Percentiles rank a stretch among this genome's conserved stretches.
Evolutionary conservation across 2,329 filamentous ascomycete species (phyloP).

Genomic region (Colletotrichum australisinense): DNA sequence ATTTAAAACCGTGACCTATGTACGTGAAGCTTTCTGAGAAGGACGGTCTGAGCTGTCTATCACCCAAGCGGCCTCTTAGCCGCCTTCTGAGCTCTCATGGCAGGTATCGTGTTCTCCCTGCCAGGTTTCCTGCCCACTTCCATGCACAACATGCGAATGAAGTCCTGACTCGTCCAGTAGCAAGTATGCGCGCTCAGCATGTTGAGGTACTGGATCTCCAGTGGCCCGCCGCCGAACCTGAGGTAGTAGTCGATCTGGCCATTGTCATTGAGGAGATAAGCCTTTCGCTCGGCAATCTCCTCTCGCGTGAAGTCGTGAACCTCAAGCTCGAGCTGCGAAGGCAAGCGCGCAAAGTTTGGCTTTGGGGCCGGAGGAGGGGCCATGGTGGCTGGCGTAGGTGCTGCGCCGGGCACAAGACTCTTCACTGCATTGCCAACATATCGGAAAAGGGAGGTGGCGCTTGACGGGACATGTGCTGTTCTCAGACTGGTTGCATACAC

Average conservation of each 20-base stretch:
- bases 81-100: conserved; percentile 69
- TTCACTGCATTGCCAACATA: conserved; percentile 73
- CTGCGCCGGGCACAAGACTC: conserved; percentile 67
- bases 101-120: conserved; percentile 66
- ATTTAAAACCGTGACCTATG: neutral
- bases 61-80: conserved; percentile 44
- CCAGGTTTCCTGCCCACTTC: conserved; percentile 85
- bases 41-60: neutral
- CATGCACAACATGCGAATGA: conserved; percentile 89
- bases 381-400: conserved; percentile 35
- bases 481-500: conserved; percentile 82
- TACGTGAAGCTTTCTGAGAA: neutral
- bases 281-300: conserved; percentile 90
- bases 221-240: conserved; percentile 82
- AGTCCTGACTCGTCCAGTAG: conserved; percentile 90
- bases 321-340: conserved; percentile 85
- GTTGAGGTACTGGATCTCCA: conserved; percentile 96
- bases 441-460: conserved; percentile 72
- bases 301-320: conserved; percentile 95
- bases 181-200: conserved; percentile 96
- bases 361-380: conserved; percentile 42
- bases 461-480: conserved; percentile 81
- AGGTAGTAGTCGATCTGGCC: conserved; percentile 95
- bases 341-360: conserved; percentile 59
- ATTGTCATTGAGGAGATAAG: conserved; percentile 91